Evolutionary conservation across 495 filamentous ascomycete species (phyloP), one percentile per base, ranked within the genome.

Genomic region (Aspergillus conjunctus): DNA sequence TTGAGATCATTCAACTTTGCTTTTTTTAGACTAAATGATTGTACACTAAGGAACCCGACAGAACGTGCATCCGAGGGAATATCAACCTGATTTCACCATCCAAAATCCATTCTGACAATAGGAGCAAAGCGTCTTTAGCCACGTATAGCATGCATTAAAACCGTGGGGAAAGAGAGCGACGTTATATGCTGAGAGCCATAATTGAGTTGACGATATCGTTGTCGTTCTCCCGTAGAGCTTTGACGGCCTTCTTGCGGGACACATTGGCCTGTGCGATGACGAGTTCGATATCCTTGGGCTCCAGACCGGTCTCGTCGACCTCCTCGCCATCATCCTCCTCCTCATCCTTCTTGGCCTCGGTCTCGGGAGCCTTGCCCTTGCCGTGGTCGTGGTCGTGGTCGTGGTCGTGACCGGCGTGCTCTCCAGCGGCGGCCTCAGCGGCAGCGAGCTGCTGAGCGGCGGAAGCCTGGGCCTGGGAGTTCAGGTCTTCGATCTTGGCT

Each of bases 171-270:
- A 62, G 45, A 41, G 43, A 14, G 4, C 17, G 43, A 41, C 14
- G 65, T 83, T 86, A 98, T 89, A 96, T 89, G 82, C 92, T 97
- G 77, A 98, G 83, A 66, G 93, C 92, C 94, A 98, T 98, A 81
- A 98, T 98, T 59, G 93, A 96, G 86, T 98, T 98, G 79, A 99
- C 95, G 80, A 99, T 98, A 77, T 99, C 95, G 69, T 97, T 96
- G 79, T 97, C 92, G 76, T 99, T 97, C 83, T 97, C 92, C 82
- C 94, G 93, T 61, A 99, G 82, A 31, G 95, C 95, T 80, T 97
- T 98, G 81, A 98, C 88, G 57, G 94, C 94, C 85, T 98, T 98
- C 83, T 95, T 97, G 71, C 94, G 82, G 61, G 90, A 94, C 56
- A 99, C 94, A 70, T 82, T 94, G 60, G 94, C 94, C 82, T 98